A percentile compares a stretch with the other conserved stretches of the same genome.
These are phyloP conservation scores for Aspergillus costaricaensis DNA, from an alignment of 2,329 filamentous ascomycete genomes.

Conservation along the genomic window DNA sequence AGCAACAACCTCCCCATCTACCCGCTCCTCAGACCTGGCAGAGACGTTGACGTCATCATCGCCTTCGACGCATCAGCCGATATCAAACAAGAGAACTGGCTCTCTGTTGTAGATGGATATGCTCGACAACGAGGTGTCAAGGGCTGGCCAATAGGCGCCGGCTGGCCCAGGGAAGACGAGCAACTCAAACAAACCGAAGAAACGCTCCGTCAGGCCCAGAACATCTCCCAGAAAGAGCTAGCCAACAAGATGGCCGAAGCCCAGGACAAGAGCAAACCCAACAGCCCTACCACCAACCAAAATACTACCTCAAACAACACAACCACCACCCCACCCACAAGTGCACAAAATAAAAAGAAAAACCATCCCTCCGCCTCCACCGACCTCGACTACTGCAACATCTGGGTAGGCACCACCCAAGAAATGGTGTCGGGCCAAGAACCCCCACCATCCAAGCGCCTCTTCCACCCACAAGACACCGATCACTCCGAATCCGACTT, in stretches of 20 bases:
- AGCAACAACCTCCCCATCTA: constrained; percentile 97
- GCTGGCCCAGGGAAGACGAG: constrained; percentile 74
- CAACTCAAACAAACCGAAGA: constrained; percentile 61
- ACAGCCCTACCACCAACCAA: constrained; percentile 34
- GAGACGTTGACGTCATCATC: constrained; percentile 85
- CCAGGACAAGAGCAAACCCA: constrained; percentile 37
- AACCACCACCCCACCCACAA: constrained; percentile 39
- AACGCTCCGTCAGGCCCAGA: constrained; percentile 69
- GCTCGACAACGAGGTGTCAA: constrained; percentile 85
- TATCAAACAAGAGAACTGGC: constrained; percentile 90
- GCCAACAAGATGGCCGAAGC: constrained; percentile 66
- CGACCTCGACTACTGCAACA: constrained; percentile 84
- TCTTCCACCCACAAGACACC: constrained; percentile 47
- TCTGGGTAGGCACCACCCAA: constrained; percentile 87
- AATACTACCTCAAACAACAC: constrained; percentile 34
- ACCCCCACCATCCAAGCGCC: constrained; percentile 54
- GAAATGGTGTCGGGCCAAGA: constrained; percentile 64
- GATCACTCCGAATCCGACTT: constrained; percentile 66
- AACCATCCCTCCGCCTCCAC: constrained; percentile 45
- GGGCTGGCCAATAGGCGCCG: constrained; percentile 92
- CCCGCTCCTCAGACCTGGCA: constrained; percentile 81
- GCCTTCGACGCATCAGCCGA: constrained; percentile 95
- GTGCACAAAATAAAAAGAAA: constrained; percentile 29
- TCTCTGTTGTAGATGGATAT: constrained; percentile 91
- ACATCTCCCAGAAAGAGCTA: constrained; percentile 61